Conservation (phyloP, 2,329 filamentous ascomycete genomes). For the Cladophialophora carrionii region DNA sequence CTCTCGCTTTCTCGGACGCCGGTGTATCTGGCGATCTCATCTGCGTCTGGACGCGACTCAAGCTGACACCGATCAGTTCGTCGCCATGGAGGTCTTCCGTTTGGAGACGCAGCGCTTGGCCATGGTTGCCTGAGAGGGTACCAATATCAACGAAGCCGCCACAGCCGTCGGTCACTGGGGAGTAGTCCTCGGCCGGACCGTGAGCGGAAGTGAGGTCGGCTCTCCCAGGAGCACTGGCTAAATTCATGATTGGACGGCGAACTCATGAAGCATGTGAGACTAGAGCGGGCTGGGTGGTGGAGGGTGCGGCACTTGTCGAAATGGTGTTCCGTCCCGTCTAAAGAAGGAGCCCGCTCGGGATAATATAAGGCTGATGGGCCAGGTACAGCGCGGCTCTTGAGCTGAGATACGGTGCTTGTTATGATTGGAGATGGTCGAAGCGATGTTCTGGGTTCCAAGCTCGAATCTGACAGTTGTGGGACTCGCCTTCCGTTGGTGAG, state of each 20-base stretch:
- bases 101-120: slow-evolving; percentile 11
- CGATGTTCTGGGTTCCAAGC: slow-evolving; percentile 1
- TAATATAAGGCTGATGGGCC: slow-evolving; percentile 10
- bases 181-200: slow-evolving; percentile 17
- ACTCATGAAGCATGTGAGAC: slow-evolving; percentile 25
- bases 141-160: slow-evolving; percentile 15
- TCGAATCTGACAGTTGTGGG: neutral
- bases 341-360: neutral
- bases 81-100: slow-evolving; percentile 32
- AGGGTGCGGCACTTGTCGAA: neutral
- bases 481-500: neutral
- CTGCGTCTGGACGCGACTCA: slow-evolving; percentile 60
- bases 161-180: slow-evolving; percentile 11
- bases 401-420: slow-evolving; percentile 22
- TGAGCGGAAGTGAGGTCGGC: slow-evolving; percentile 23
- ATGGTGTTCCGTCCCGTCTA: neutral
- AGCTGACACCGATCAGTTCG: slow-evolving; percentile 61
- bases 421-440: neutral
- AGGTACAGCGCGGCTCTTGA: neutral
- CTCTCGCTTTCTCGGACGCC: slow-evolving; percentile 62
- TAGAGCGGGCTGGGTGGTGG: neutral
- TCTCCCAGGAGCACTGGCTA: slow-evolving; percentile 26
- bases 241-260: slow-evolving; percentile 22
- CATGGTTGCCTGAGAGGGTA: slow-evolving; percentile 8
- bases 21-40: slow-evolving; percentile 62